These are phyloP conservation scores for Plasmodium fragile DNA, from an alignment of 169 alveolate genomes.

Conservation along the genomic window DNA sequence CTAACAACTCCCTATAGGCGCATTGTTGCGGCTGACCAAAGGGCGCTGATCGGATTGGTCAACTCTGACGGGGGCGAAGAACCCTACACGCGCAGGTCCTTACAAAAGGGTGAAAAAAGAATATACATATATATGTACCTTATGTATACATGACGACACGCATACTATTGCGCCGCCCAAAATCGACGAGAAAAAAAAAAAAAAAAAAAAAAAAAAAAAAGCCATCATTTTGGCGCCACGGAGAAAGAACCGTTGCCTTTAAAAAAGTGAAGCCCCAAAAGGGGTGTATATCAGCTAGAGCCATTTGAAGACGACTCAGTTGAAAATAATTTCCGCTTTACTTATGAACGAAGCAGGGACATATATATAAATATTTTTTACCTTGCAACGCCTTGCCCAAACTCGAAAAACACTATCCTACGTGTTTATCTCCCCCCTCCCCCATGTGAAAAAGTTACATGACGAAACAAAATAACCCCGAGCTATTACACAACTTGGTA, in stretches of 20 bases:
- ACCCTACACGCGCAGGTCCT: not conserved
- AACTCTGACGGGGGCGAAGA: not conserved
- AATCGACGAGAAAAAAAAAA: not conserved
- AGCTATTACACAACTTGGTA: not conserved
- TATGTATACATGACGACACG: not conserved
- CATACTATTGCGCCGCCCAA: not conserved
- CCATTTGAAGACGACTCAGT: not conserved
- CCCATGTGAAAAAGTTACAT: not conserved
- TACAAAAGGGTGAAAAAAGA: not conserved
- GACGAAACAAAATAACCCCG: not conserved
- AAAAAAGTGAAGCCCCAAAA: not conserved
- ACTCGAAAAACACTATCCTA: not conserved
- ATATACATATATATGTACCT: not conserved
- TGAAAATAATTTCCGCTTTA: not conserved
- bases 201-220: no score
- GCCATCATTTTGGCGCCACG: not conserved
- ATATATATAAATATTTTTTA: no score
- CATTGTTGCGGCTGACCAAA: not conserved
- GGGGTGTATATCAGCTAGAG: not conserved
- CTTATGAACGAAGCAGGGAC: not conserved
- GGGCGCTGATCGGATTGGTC: not conserved
- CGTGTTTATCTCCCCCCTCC: not conserved
- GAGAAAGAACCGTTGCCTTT: not conserved
- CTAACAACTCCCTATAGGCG: not conserved
- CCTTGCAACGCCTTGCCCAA: not conserved